A percentile compares a stretch with the other conserved stretches of the same genome.
Conservation (phyloP, 2,329 filamentous ascomycete species). For the Alternaria ethzedia region DNA sequence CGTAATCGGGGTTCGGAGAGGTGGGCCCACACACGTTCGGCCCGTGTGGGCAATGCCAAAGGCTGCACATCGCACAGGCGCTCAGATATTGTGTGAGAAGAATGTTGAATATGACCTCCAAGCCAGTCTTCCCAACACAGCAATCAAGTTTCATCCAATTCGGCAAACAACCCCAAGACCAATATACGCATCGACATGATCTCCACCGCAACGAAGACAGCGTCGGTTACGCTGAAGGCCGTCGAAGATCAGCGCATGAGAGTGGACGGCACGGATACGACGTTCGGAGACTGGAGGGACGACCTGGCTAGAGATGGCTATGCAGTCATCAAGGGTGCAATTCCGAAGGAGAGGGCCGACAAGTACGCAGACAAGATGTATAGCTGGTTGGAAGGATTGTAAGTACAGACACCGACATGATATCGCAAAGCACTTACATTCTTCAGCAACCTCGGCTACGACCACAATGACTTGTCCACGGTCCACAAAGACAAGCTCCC, state of each 20-base stretch:
- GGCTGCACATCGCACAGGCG: not conserved
- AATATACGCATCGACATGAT: slow-evolving; percentile 12
- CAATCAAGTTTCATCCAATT: not conserved
- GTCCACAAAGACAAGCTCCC: slow-evolving; percentile 29
- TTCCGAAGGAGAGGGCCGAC: slow-evolving; percentile 51
- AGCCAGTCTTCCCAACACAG: not conserved
- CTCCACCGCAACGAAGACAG: slow-evolving; percentile 18
- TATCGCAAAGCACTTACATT: not conserved
- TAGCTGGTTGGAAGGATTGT: slow-evolving; percentile 44
- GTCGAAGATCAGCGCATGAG: slow-evolving; percentile 13
- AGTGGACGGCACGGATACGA: slow-evolving; percentile 25
- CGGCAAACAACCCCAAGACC: not conserved
- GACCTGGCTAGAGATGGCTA: slow-evolving; percentile 22
- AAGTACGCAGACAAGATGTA: slow-evolving; percentile 41
- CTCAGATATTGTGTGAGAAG: not conserved
- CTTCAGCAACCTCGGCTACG: slow-evolving; percentile 24
- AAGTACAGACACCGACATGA: slow-evolving; percentile 1
- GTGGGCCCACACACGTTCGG: not conserved
- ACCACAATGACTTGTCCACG: slow-evolving; percentile 29
- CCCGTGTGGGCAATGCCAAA: not conserved
- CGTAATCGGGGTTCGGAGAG: not conserved
- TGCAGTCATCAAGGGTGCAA: slow-evolving; percentile 56
- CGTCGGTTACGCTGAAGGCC: slow-evolving; percentile 13
- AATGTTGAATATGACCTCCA: not conserved
- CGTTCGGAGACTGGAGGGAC: slow-evolving; percentile 45